Base-by-base conservation (phyloP, 768 basidiomycete genomes). In the Termitomyces sp. region DNA sequence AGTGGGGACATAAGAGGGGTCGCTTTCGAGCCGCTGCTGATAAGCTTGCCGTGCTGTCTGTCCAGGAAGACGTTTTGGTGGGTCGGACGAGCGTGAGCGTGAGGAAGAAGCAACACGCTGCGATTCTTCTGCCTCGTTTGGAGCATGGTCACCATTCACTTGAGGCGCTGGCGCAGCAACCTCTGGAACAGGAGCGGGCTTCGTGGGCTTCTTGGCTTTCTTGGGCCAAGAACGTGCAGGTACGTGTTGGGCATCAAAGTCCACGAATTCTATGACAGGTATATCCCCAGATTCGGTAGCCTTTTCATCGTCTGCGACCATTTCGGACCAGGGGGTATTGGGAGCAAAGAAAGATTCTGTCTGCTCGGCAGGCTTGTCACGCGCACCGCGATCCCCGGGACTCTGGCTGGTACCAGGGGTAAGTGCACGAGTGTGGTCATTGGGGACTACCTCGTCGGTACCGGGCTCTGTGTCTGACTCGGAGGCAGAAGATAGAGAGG, bases 1-100 rank as follows among this genome's bases (percentile, higher is more conserved):
- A 28, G 86, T 89, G 26, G 95, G 95, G 32, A 93, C 89, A 70
- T 87, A 94, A 2, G 92, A 91, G 2, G 95, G 94, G 69, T 97
- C 95, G 12, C 74, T 77, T 58, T 92, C 87, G 28, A 96, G 77
- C 33, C 88, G 85, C 63, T 91, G 82, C 62, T 92, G 87, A 72
- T 97, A 96, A 20, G 86, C 89, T 70, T 94, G 91, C 50, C 94
- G 89, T 41, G 87, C 91, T 26, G 83, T 80, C 59, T 84, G 85
- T 4, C 82, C 82, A 3, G 77, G 65, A 23, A 75, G 74, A 16
- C 79, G 81, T 51, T 68, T 69, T 52, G 69, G 58, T 26, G 6
- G 62, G 53, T 51, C 67, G 61, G 36, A 51, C 65, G 52, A 63
- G 57, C 60, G 72, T 66, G 59, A 69, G 56, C 70, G 71, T 26